Evolutionary conservation across 257 asterid species (phyloP).

Genomic region (Plectranthus barbatus): DNA sequence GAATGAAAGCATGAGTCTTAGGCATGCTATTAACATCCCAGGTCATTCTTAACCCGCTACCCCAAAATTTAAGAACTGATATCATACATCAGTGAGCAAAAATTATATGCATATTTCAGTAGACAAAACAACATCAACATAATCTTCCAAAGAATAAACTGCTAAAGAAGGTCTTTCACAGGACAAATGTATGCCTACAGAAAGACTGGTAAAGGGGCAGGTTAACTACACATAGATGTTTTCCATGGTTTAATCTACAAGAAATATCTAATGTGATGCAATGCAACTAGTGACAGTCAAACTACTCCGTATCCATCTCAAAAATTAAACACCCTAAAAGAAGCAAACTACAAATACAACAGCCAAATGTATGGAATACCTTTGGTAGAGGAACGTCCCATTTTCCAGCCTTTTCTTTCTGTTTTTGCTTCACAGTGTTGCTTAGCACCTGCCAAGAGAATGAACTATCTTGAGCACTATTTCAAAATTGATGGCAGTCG

Average conservation of each 20-base stretch:
- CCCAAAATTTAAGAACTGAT: neutral
- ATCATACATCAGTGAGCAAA: neutral
- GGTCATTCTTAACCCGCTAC: neutral
- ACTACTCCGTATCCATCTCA: neutral
- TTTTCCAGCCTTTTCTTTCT: constrained; percentile 95
- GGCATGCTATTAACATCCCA: neutral
- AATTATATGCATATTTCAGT: neutral
- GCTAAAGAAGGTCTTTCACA: neutral
- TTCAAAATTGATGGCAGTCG: neutral
- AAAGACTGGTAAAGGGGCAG: neutral
- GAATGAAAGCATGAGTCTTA: neutral
- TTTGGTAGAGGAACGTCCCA: constrained; percentile 99
- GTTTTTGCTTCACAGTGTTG: constrained; percentile 91
- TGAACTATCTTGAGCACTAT: neutral
- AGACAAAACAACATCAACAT: neutral
- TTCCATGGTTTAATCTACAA: neutral
- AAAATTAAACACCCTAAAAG: neutral
- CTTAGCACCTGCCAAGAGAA: constrained; percentile 56
- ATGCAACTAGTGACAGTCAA: neutral
- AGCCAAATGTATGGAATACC: constrained; percentile 31
- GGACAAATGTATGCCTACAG: neutral
- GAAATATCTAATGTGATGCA: neutral
- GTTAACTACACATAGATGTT: neutral
- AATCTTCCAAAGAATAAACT: neutral
- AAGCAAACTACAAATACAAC: neutral